Evolutionary conservation across 2,329 filamentous ascomycete species (phyloP).

Genomic region (Trichoderma breve): DNA sequence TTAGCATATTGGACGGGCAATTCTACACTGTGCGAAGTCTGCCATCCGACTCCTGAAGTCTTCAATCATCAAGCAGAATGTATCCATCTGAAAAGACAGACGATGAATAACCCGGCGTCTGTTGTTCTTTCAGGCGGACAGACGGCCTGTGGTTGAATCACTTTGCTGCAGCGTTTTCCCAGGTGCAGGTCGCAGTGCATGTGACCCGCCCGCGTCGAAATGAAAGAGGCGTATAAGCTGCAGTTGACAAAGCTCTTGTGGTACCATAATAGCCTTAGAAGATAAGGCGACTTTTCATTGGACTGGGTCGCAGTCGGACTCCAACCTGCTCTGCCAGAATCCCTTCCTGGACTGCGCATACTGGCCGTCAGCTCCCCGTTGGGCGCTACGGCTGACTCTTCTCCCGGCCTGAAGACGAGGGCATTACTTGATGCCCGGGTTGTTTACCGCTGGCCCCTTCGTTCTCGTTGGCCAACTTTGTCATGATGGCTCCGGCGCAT

Average conservation of each 20-base stretch:
- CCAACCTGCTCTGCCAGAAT: constrained; percentile 6
- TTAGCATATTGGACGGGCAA: neutral
- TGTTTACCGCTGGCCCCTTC: neutral
- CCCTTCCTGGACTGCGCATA: neutral
- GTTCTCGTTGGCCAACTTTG: neutral
- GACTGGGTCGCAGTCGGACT: neutral
- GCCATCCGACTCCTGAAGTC: neutral
- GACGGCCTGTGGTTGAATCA: neutral
- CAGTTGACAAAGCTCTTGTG: constrained; percentile 12
- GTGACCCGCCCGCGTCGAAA: constrained; percentile 14
- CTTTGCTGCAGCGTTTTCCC: neutral
- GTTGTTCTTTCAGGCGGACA: neutral
- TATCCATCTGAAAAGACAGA: neutral
- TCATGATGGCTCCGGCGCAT: neutral
- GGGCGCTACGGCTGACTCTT: constrained; percentile 1
- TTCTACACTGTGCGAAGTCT: neutral
- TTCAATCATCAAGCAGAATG: neutral
- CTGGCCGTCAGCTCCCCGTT: neutral
- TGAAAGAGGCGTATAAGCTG: constrained; percentile 12
- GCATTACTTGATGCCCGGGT: neutral
- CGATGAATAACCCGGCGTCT: neutral
- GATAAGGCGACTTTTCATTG: constrained; percentile 6
- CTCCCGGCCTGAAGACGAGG: neutral
- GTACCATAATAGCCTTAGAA: constrained; percentile 11
- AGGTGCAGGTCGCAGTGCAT: neutral